These are phyloP conservation scores for Alternaria burnsii DNA, from an alignment of 2,329 filamentous ascomycete genomes.

Conservation along the genomic window DNA sequence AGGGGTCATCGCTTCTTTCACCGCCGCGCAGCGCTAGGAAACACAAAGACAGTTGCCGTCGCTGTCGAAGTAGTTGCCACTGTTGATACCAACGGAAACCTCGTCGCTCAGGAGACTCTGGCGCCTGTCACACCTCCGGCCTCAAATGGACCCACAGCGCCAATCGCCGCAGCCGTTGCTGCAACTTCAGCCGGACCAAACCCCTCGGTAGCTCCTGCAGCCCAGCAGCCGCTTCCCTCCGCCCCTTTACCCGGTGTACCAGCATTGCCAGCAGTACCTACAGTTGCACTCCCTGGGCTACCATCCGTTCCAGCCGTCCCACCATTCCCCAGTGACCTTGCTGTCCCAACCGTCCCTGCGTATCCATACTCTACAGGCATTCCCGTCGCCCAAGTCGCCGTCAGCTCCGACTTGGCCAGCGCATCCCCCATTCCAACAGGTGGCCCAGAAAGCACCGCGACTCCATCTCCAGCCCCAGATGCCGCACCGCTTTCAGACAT, in stretches of 20 bases:
- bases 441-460: slow-evolving; percentile 10
- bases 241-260: slow-evolving; percentile 10
- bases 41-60: slow-evolving; percentile 35
- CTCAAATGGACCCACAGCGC: neutral
- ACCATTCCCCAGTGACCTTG: slow-evolving; percentile 46
- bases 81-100: slow-evolving; percentile 40
- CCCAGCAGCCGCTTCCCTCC: slow-evolving; percentile 13
- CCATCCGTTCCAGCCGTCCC: slow-evolving; percentile 44
- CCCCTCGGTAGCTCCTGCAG: slow-evolving; percentile 6
- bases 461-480: slow-evolving; percentile 4
- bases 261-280: slow-evolving; percentile 15
- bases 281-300: slow-evolving; percentile 20
- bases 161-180: slow-evolving; percentile 1
- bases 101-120: slow-evolving; percentile 36
- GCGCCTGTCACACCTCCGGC: slow-evolving; percentile 14
- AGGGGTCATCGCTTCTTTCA: slow-evolving; percentile 46
- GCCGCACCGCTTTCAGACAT: slow-evolving; percentile 9
- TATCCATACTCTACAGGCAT: slow-evolving; percentile 45
- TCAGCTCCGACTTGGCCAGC: slow-evolving; percentile 10
- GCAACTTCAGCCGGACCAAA: neutral
- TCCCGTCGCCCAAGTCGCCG: slow-evolving; percentile 13
- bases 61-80: slow-evolving; percentile 43
- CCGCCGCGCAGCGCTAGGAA: slow-evolving; percentile 35
- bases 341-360: slow-evolving; percentile 39
- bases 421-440: slow-evolving; percentile 21